Base-by-base conservation (phyloP, 441 rosid species). In the Erodium trifolium region DNA sequence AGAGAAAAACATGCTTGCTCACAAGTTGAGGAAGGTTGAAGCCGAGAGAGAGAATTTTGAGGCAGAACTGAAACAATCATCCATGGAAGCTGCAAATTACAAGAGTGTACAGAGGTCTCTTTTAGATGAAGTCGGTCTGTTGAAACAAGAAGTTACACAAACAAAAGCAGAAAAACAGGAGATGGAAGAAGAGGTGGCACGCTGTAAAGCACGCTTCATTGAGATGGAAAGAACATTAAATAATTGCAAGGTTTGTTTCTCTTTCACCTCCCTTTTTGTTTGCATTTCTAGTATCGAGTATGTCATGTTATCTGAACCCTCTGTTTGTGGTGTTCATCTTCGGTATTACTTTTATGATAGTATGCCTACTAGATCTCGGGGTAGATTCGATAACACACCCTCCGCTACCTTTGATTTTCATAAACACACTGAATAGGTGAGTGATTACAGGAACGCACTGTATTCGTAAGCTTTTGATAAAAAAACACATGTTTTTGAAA, bases 131-230 rank as follows among this genome's bases (percentile, higher is more conserved):
- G 41, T 31, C 17, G 4, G 66, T 12, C 17, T 13, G 11, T 63
- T 63, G 66, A 63, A 63, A 63, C 66, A 29, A 63, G 31, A 6
- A 63, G 66, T 63, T 13, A 31, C 14, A 5, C 39, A 63, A 63
- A 31, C 66, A 5, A 34, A 63, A 63, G 17, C 41, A 12, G 39
- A 63, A 63, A 63, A 63, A 63, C 66, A 63, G 41, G 17, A 63
- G 66, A 63, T 29, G 37, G 66, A 63, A 63, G 17, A 63, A 31
- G 66, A 63, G 66, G 14, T 63, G 37, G 43, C 66, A 11, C 41
- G 8, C 66, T 27, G 66, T 63, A 63, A 31, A 63, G 41, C 37
- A 31, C 41, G 13, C 66, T 12, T 63, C 5, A 31, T 27, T 63
- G 66, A 63, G 41, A 63, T 63, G 37, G 66, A 63, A 63, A 5